These are phyloP conservation scores for Collybia mongolica DNA, from an alignment of 768 basidiomycete species.

Conservation along the genomic window DNA sequence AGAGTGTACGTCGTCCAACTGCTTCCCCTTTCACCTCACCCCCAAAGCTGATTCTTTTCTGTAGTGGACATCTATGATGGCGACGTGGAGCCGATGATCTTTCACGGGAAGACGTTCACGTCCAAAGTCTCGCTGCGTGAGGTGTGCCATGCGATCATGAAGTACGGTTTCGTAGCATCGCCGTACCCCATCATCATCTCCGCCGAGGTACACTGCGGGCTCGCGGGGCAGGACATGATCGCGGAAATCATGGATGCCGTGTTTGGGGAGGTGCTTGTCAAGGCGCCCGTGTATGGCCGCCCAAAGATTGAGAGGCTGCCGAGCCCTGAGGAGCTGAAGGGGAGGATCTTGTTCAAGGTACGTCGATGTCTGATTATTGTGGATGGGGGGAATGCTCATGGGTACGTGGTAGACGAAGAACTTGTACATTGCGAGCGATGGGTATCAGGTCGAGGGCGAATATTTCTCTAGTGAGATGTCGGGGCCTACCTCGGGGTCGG, in stretches of 20 bases:
- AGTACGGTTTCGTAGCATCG: conserved; percentile 89
- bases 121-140: conserved; percentile 79
- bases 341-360: conserved; percentile 83
- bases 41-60: background rate
- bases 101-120: conserved; percentile 88
- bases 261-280: conserved; percentile 41
- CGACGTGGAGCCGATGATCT: conserved; percentile 79
- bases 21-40: background rate
- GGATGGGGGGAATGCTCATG: too few relatives aligned
- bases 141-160: conserved; percentile 78
- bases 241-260: conserved; percentile 67
- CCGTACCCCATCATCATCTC: conserved; percentile 93
- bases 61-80: conserved; percentile 94
- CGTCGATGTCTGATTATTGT: conserved; percentile 3
- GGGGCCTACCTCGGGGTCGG: background rate
- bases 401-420: conserved; percentile 62
- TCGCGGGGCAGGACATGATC: conserved; percentile 78
- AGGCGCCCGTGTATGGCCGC: conserved; percentile 39
- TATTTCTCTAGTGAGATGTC: too few relatives aligned
- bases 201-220: conserved; percentile 84
- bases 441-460: too few relatives aligned
- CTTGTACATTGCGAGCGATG: conserved; percentile 47
- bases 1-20: conserved; percentile 80
- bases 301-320: conserved; percentile 59
- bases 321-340: conserved; percentile 80